Percentiles rank a stretch among this genome's conserved stretches.
These are phyloP conservation scores for Trypanosoma platydactyli DNA, from an alignment of 208 protist species.

Conservation along the genomic window DNA sequence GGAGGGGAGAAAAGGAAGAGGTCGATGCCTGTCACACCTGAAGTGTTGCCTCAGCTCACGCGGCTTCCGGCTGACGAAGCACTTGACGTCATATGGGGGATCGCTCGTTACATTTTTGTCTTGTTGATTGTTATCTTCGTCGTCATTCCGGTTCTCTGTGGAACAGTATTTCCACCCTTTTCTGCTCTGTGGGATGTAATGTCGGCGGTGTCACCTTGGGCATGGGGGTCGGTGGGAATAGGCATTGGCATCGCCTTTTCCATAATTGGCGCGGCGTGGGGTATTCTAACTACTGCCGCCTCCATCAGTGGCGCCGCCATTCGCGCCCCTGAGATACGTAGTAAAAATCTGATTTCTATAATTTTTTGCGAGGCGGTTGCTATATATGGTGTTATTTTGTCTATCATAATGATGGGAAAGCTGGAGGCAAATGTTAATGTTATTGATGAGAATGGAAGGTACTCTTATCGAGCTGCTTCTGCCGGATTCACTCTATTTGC, in stretches of 20 bases:
- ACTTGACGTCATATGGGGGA: conserved; percentile 51
- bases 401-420: conserved; percentile 97
- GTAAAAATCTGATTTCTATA: conserved; percentile 95
- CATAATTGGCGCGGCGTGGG: conserved; percentile 87
- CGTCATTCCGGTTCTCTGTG: conserved; percentile 68
- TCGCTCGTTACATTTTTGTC: conserved; percentile 50
- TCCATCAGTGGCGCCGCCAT: conserved; percentile 89
- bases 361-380: conserved; percentile 99
- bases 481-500: conserved; percentile 94
- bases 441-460: conserved; percentile 42
- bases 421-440: conserved; percentile 60
- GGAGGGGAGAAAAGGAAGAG: background rate
- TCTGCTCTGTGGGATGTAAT: conserved; percentile 76
- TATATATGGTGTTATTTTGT: conserved; percentile 99
- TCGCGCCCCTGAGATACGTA: conserved; percentile 85
- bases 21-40: conserved; percentile 76
- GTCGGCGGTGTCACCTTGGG: conserved; percentile 65
- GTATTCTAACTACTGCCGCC: conserved; percentile 85
- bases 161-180: conserved; percentile 83
- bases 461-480: conserved; percentile 45
- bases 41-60: conserved; percentile 76
- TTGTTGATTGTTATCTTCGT: conserved; percentile 74
- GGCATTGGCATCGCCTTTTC: conserved; percentile 80
- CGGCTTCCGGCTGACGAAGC: conserved; percentile 84
- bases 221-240: conserved; percentile 79